A percentile compares a stretch with the other conserved stretches of the same genome.
phyloP scores from a whole-genome alignment of 345 rosid species.

The Moringa oleifera region DNA sequence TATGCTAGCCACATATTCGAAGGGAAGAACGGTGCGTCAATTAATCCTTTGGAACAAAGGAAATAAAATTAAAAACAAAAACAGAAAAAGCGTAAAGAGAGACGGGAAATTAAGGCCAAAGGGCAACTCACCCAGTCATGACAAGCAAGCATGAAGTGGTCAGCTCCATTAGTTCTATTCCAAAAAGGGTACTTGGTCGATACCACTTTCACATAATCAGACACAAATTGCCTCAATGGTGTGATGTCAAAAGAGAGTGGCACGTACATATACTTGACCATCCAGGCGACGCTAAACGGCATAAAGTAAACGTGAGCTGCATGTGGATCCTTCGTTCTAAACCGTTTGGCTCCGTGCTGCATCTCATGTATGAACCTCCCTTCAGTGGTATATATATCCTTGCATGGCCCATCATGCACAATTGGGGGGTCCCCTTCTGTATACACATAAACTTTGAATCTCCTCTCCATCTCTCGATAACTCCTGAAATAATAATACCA shows the following conservation, averaged over 20 bases:
- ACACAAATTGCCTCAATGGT: conserved; percentile 52
- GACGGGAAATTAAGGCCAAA: too few relatives aligned
- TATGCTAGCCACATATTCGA: neutral
- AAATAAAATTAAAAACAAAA: neutral
- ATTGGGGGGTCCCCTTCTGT: conserved; percentile 75
- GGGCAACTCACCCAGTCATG: conserved; percentile 70
- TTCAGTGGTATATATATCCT: conserved; percentile 69
- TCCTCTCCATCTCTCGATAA: conserved; percentile 78
- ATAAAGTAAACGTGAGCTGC: conserved; percentile 72
- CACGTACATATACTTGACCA: conserved; percentile 61
- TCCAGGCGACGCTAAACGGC: conserved; percentile 79
- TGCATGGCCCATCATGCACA: conserved; percentile 82
- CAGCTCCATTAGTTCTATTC: conserved; percentile 74
- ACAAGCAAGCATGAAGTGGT: conserved; percentile 88
- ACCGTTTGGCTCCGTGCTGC: conserved; percentile 45
- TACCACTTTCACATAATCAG: conserved; percentile 56
- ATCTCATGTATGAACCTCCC: conserved; percentile 83
- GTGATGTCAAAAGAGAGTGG: conserved; percentile 29
- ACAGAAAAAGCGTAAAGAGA: too few relatives aligned
- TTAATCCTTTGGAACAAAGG: neutral
- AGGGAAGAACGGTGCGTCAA: neutral
- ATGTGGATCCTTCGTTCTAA: conserved; percentile 46
- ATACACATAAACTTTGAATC: conserved; percentile 83
- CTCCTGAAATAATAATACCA: conserved; percentile 38
- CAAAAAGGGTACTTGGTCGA: conserved; percentile 70